phyloP scores from a whole-genome alignment of 768 basidiomycete species.

The Lactarius sanguifluus region DNA sequence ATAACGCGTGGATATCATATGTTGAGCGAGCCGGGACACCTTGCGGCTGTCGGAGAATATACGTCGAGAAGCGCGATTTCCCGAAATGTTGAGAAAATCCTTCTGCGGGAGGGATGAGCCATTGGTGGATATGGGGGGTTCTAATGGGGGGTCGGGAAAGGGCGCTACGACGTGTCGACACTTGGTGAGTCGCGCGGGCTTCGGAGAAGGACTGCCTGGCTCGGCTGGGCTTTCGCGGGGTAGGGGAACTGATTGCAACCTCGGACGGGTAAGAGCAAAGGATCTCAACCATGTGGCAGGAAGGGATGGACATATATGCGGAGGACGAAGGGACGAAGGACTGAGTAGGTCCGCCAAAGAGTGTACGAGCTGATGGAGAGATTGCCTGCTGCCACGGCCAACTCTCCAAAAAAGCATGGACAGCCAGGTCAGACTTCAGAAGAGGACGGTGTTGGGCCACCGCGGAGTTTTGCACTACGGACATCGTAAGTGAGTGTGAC shows the following conservation, averaged over 20 bases:
- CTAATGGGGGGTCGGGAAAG: slow-evolving; percentile 5
- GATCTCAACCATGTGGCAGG: slow-evolving; percentile 32
- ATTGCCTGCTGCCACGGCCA: slow-evolving; percentile 51
- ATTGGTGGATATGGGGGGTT: slow-evolving; percentile 8
- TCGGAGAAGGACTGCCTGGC: neutral
- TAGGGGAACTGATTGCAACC: neutral
- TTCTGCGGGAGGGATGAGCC: neutral
- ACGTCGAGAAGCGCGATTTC: neutral
- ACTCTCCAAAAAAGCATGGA: slow-evolving; percentile 76
- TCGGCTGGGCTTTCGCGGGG: slow-evolving; percentile 6
- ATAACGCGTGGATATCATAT: slow-evolving; percentile 9
- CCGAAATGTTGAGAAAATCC: neutral
- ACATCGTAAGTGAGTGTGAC: slow-evolving; percentile 15
- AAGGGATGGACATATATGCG: slow-evolving; percentile 21
- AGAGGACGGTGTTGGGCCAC: slow-evolving; percentile 39
- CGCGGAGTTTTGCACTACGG: slow-evolving; percentile 34
- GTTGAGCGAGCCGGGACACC: slow-evolving; percentile 20
- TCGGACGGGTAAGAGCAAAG: slow-evolving; percentile 17
- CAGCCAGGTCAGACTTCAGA: slow-evolving; percentile 47
- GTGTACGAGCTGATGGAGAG: slow-evolving; percentile 40
- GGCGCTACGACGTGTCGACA: neutral
- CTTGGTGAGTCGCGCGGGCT: neutral
- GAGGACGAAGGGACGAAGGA: slow-evolving; percentile 27
- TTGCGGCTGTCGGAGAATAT: slow-evolving; percentile 27
- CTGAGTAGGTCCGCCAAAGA: slow-evolving; percentile 32